phyloP scores from a whole-genome alignment of 2,329 filamentous ascomycete species.

The Dactylellina drechsleri region DNA sequence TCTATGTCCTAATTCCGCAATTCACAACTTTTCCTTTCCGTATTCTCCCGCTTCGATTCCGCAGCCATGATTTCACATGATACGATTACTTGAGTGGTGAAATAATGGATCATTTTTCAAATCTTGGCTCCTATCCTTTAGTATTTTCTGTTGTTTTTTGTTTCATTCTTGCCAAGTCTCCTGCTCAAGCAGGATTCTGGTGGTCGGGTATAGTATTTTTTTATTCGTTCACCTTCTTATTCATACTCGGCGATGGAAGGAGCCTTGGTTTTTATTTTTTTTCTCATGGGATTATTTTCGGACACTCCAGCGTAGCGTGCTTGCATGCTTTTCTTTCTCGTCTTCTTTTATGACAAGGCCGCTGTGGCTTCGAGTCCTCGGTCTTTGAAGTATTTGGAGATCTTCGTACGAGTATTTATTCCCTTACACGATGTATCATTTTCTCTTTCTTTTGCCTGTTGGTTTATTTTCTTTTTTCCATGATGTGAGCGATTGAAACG shows the following conservation, averaged over 20 bases:
- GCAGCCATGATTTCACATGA: slow-evolving; percentile 1
- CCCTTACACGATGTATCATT: not conserved
- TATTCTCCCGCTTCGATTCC: not conserved
- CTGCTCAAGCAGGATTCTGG: not conserved
- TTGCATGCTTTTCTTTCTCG: not conserved
- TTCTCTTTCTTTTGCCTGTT: not conserved
- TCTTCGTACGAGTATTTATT: not conserved
- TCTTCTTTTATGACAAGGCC: not conserved
- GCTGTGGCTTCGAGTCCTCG: too few species aligned
- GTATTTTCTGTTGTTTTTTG: not conserved
- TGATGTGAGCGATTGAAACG: not conserved
- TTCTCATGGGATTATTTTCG: not conserved
- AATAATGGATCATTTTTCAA: not conserved
- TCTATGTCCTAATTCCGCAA: slow-evolving; percentile 11
- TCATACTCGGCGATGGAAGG: slow-evolving; percentile 31
- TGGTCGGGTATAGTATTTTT: not conserved
- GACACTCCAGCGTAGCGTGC: not conserved
- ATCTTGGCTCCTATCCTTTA: not conserved
- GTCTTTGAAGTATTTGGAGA: not conserved
- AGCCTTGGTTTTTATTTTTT: slow-evolving; percentile 14
- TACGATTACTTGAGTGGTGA: not conserved
- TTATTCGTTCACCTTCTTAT: slow-evolving; percentile 8
- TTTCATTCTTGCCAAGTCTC: not conserved
- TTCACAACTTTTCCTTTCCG: not conserved
- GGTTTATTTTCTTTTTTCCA: not conserved